Base-by-base conservation (phyloP, 2,329 filamentous ascomycete species). In the Epichloe sp. region DNA sequence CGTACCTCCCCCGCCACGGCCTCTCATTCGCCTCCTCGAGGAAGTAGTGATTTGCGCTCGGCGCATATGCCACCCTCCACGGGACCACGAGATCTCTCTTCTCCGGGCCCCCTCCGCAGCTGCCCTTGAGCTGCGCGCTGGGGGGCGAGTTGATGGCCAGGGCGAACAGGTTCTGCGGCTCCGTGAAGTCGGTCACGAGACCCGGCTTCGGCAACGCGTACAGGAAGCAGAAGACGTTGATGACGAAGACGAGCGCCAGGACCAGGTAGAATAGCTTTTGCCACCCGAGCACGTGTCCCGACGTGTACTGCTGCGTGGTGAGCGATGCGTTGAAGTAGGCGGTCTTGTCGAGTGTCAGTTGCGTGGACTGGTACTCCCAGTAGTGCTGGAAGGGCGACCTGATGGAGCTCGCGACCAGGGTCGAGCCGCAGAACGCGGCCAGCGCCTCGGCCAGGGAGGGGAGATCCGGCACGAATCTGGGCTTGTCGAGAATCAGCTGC, bases 171-270 rank as follows among this genome's bases (percentile, higher is more conserved):
- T 89, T 89, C 50, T 83, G 79, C 1, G 86, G 84, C 59, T 91
- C 86, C 0, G 82, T 86, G 60, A 85, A 89, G 67, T 91, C 87
- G 1, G 84, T 89, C 7, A 91, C 78, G 21, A 87, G 75, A 1
- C 79, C 78, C 0, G 70, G 69, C 5, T 69, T 62, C 55, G 75
- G 71, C 45, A 77, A 60, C 48, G 83, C 63, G 65, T 88, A 88
- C 2, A 69, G 59, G 0, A 88, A 68, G 52, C 83, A 85, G 40
- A 83, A 68, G 26, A 82, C 53, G 61, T 86, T 89, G 58, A 85
- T 78, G 23, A 78, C 55, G 58, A 88, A 86, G 1, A 86, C 81
- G 14, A 81, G 65, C 1, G 75, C 60, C 0, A 91, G 75, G 0
- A 89, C 73, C 1, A 81, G 52, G 60, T 86, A 83, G 65, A 90